These are phyloP conservation scores for Mortierella sp. DNA, from an alignment of 371 early-diverging fungal genomes.

Conservation along the genomic window DNA sequence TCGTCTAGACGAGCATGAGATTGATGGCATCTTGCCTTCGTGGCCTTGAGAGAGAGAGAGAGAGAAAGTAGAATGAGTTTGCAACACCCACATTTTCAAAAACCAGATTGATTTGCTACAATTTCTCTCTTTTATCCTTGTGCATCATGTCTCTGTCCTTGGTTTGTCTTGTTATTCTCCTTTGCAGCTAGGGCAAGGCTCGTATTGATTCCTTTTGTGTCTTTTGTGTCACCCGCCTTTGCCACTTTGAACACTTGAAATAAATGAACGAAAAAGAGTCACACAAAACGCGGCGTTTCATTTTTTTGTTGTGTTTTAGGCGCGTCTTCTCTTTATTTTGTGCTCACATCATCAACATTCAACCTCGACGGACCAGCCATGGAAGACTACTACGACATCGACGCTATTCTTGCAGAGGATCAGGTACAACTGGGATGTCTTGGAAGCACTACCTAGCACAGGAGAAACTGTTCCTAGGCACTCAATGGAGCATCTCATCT, in stretches of 20 bases:
- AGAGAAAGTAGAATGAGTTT: background rate
- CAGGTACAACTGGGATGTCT: slow-evolving; percentile 62
- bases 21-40: slow-evolving; percentile 42
- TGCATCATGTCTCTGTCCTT: background rate
- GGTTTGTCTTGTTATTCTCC: background rate
- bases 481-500: background rate
- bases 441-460: background rate
- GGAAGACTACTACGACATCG: slow-evolving; percentile 69
- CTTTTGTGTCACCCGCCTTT: background rate
- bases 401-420: slow-evolving; percentile 69
- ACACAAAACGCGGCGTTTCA: background rate
- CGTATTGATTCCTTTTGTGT: background rate
- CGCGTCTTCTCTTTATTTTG: background rate
- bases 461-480: too few species aligned
- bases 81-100: background rate
- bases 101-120: background rate
- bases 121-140: background rate
- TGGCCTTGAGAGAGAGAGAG: slow-evolving; percentile 24
- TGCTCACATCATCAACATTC: background rate
- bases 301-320: background rate
- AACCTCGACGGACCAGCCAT: slow-evolving; percentile 14
- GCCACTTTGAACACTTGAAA: background rate
- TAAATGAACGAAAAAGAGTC: slow-evolving; percentile 4
- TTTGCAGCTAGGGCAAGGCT: background rate
- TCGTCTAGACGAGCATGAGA: slow-evolving; percentile 44